Base-by-base conservation (phyloP, 2,329 filamentous ascomycete genomes). In the Periconia macrospinosa region DNA sequence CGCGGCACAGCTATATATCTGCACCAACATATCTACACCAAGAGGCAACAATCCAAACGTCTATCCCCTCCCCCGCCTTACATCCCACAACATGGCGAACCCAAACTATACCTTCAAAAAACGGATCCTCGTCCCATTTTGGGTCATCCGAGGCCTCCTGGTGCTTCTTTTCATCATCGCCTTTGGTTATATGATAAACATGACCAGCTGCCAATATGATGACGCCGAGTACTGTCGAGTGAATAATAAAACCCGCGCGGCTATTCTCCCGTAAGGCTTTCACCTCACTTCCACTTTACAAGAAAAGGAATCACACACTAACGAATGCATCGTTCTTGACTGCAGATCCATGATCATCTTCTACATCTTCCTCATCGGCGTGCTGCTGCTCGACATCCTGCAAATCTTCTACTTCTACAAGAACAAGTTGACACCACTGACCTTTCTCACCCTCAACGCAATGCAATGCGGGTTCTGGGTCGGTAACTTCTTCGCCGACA, bases 41-140 rank as follows among this genome's bases (percentile, higher is more conserved):
- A 27, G 3, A 27, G 23, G 8, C 23, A 27, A 27, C 23, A 27
- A 27, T 27, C 23, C 23, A 27, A 8, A 3, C 8, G 3, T 27
- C 23, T 8, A 27, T 27, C 23, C 23, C 10, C 44, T 46, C 13
- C 15, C 11, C 44, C 2, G 17, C 15, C n/a, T 17, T 11, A 17
- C 53, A 20, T 51, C 54, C 11, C 13, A 10, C 8, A 62, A 30
- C 46, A 69, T 69, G 65, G 56, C 62, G 37, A 55, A 56, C 40
- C 57, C 59, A 55, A 52, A 62, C 15, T 58, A 58, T 15, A 23
- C 63, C 11, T 75, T 71, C 71, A 69, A 73, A 59, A 75, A 73
- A 64, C 68, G 72, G 45, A 61, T 75, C 35, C 60, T 75, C 41
- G 55, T 75, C 11, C 72, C 73, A 3, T 68, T 73, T 50, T 75